Evolutionary conservation across 148 eudicot genomes (phyloP).

Genomic region (Diospyros kaki): DNA sequence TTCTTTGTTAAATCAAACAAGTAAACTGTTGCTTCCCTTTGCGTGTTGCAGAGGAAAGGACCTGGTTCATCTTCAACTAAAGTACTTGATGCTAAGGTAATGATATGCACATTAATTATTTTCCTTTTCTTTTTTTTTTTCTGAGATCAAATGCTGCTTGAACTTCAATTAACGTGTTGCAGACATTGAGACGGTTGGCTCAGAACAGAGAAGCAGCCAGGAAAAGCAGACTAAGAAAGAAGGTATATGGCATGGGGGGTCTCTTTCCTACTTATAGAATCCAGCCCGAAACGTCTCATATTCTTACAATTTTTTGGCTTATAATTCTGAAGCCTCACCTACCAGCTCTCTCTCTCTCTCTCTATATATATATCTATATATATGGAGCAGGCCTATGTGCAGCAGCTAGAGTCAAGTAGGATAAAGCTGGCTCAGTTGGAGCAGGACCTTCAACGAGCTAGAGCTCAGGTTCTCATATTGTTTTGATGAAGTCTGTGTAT

Average conservation of each 20-base stretch:
- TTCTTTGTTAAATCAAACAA: not conserved
- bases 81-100: conserved; percentile 78
- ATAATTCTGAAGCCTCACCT: not conserved
- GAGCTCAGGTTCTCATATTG: conserved; percentile 56
- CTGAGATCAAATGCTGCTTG: not conserved
- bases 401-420: conserved; percentile 90
- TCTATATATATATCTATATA: not conserved
- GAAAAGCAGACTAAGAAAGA: conserved; percentile 81
- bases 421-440: conserved; percentile 81
- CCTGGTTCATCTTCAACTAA: conserved; percentile 60
- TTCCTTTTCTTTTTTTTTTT: not conserved
- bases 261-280: not conserved
- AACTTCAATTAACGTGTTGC: not conserved
- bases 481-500: too few relatives aligned
- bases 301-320: not conserved
- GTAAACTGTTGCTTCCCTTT: not conserved
- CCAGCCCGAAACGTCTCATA: not conserved
- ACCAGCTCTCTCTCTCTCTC: not conserved
- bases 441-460: conserved; percentile 84
- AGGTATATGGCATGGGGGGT: conserved; percentile 25
- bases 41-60: conserved; percentile 50
- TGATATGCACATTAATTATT: too few relatives aligned
- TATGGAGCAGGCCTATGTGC: conserved; percentile 72
- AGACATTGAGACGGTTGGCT: conserved; percentile 83
- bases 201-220: conserved; percentile 93